These are phyloP conservation scores for Botrytis cinerea DNA, from an alignment of 2,329 filamentous ascomycete genomes.

Conservation along the genomic window DNA sequence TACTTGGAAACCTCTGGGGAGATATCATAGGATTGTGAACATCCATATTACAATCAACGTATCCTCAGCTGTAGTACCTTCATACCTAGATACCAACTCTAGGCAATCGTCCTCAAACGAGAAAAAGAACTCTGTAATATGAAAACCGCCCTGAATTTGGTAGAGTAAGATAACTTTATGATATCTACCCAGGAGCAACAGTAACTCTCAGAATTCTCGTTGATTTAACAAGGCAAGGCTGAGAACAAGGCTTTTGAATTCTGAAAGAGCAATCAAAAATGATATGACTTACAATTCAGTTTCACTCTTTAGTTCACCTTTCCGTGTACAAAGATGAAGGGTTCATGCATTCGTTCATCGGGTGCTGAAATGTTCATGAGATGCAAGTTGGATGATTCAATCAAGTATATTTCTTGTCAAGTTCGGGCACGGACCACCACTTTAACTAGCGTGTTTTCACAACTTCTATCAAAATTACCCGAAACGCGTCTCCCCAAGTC, in stretches of 20 bases:
- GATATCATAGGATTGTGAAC: neutral
- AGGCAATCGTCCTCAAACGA: neutral
- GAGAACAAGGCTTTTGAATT: neutral
- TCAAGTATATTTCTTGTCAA: neutral
- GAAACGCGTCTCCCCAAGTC: constrained; percentile 7
- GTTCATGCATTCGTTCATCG: neutral
- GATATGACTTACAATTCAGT: neutral
- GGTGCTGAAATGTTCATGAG: neutral
- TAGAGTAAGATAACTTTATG: neutral
- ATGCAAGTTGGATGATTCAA: neutral
- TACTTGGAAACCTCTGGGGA: neutral
- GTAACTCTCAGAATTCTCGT: neutral
- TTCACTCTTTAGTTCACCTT: neutral
- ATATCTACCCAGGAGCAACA: neutral
- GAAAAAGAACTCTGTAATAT: neutral
- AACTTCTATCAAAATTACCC: constrained; percentile 10
- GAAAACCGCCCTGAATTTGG: neutral
- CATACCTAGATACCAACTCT: neutral
- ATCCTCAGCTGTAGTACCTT: neutral
- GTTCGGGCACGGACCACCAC: constrained; percentile 5
- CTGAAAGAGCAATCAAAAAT: neutral
- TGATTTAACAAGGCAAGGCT: neutral
- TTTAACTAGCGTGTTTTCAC: constrained; percentile 11
- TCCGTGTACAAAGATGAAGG: neutral
- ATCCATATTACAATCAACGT: too few relatives aligned